Evolutionary conservation across 73 alveolate genomes (phyloP).

Genomic region (Uronychia binucleata): DNA sequence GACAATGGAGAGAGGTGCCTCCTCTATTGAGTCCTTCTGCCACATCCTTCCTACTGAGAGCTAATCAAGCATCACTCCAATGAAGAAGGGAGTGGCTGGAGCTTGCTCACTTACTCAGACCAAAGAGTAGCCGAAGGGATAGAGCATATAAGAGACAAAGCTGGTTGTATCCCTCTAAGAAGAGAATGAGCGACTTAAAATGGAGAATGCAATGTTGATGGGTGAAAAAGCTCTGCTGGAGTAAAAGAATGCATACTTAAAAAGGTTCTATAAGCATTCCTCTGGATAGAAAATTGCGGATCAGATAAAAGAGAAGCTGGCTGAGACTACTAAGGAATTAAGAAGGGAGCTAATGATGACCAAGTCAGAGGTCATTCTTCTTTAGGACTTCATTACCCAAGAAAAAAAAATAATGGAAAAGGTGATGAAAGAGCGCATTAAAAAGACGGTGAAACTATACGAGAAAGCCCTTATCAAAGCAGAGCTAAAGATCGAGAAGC

Average conservation of each 20-base stretch:
- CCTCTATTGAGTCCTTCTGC: background rate
- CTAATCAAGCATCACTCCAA: background rate
- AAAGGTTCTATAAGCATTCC: background rate
- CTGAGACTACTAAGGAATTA: background rate
- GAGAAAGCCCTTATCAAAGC: background rate
- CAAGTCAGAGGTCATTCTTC: background rate
- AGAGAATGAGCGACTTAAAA: background rate
- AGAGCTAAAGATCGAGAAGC: background rate
- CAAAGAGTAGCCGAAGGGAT: background rate
- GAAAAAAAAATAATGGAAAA: background rate
- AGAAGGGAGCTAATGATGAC: no score
- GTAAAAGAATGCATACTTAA: background rate
- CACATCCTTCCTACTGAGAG: background rate
- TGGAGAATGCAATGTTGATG: background rate
- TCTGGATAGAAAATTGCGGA: background rate
- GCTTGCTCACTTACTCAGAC: background rate
- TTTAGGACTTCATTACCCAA: background rate
- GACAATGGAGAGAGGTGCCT: background rate
- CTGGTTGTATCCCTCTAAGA: background rate
- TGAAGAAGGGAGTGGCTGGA: no score
- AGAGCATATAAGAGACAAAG: background rate
- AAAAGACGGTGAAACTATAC: background rate
- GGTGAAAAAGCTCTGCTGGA: background rate
- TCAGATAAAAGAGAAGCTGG: background rate
- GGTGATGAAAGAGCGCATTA: background rate